These are phyloP conservation scores for Phytophthora cajani DNA, from an alignment of 352 stramenopile species.

Conservation along the genomic window DNA sequence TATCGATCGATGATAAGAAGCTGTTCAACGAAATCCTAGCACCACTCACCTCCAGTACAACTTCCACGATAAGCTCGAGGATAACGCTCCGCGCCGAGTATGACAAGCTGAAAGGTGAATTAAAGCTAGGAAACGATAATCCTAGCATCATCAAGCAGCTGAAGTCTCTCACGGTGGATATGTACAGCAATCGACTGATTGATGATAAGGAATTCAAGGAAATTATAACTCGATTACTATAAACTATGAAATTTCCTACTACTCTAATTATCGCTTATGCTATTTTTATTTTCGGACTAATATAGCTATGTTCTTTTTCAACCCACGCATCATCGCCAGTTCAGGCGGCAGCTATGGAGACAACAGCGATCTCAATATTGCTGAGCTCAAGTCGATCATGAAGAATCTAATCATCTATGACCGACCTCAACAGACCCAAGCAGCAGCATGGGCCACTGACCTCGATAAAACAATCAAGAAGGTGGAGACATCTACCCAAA, in stretches of 20 bases:
- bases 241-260: background rate
- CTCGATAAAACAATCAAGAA: constrained; percentile 10
- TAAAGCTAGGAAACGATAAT: constrained; percentile 22
- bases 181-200: constrained; percentile 33
- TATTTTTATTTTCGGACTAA: background rate
- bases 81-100: constrained; percentile 13
- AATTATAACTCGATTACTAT: constrained; percentile 29
- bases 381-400: constrained; percentile 18
- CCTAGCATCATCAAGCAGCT: constrained; percentile 1
- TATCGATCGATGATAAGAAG: background rate
- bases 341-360: constrained; percentile 19
- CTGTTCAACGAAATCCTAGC: background rate
- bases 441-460: constrained; percentile 14
- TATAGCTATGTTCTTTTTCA: constrained; percentile 15
- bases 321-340: constrained; percentile 12
- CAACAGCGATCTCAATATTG: constrained; percentile 11
- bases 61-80: background rate
- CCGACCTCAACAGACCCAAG: constrained; percentile 16
- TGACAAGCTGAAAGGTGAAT: constrained; percentile 27
- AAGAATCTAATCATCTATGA: constrained; percentile 21
- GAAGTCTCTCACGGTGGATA: constrained; percentile 18
- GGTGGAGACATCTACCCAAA: constrained; percentile 1
- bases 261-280: too few relatives aligned
- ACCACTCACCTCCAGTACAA: background rate
- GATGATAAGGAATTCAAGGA: constrained; percentile 20